phyloP scores from a whole-genome alignment of 805 yeast genomes.

The Candida taoyuanica region DNA sequence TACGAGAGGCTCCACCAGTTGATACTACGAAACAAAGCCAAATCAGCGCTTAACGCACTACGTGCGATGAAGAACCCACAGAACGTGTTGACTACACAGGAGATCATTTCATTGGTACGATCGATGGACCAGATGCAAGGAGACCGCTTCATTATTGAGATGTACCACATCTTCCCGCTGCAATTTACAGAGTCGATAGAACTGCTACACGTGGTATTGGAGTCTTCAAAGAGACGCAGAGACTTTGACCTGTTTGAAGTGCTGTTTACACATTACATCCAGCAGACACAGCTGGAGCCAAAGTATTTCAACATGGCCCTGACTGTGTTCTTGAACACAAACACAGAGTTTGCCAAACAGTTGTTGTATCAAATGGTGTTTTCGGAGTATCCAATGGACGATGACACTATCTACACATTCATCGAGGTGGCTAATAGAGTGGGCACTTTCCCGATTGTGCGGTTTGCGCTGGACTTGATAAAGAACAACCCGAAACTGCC shows the following conservation, averaged over 20 bases:
- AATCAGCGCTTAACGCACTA: background rate
- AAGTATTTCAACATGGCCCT: conserved; percentile 22
- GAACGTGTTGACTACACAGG: background rate
- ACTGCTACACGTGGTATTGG: conserved; percentile 2
- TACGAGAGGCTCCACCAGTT: background rate
- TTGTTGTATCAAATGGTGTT: conserved; percentile 25
- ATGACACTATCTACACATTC: conserved; percentile 18
- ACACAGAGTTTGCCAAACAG: conserved; percentile 26
- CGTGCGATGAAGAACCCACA: background rate
- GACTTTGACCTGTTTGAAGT: conserved; percentile 16
- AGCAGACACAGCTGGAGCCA: conserved; percentile 8
- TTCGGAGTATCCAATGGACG: conserved; percentile 23
- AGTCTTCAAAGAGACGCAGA: conserved; percentile 2
- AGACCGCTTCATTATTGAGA: conserved; percentile 1
- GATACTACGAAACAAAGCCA: background rate
- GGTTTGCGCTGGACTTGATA: conserved; percentile 21
- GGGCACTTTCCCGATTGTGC: conserved; percentile 17
- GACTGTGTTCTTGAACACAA: conserved; percentile 17
- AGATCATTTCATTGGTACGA: background rate
- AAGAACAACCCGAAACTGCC: conserved; percentile 21
- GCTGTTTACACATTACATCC: conserved; percentile 19
- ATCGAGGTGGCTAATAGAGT: conserved; percentile 16
- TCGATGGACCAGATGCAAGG: background rate
- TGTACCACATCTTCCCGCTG: conserved; percentile 3
- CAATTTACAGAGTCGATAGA: background rate